These are phyloP conservation scores for Leishmania tarentolae DNA, from an alignment of 208 protist species.

Conservation along the genomic window DNA sequence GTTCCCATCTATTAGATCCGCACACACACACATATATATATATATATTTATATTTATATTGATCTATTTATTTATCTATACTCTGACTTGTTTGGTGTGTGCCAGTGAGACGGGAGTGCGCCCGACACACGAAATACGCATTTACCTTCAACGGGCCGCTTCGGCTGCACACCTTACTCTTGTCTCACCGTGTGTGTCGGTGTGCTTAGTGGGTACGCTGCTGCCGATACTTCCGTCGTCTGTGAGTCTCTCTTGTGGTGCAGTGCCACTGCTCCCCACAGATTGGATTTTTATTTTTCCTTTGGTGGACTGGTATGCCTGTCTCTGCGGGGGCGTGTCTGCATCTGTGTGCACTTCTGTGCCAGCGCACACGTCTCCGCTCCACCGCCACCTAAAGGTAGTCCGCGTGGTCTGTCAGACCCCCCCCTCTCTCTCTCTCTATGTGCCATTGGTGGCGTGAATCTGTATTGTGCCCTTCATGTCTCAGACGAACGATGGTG, in stretches of 20 bases:
- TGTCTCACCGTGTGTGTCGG: neutral
- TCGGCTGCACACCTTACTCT: neutral
- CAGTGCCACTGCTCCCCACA: neutral
- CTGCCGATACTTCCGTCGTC: neutral
- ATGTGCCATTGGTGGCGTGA: neutral
- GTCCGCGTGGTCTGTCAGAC: neutral
- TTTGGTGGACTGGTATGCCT: neutral
- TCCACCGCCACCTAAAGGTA: neutral
- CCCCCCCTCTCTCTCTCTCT: neutral
- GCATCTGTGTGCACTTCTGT: neutral
- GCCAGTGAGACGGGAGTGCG: neutral
- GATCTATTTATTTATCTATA: neutral
- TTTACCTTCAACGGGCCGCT: neutral
- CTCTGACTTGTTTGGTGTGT: neutral
- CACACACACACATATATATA: no score
- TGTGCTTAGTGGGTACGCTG: neutral
- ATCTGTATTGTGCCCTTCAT: slow-evolving; percentile 1
- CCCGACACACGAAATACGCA: no score
- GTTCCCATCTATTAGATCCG: neutral
- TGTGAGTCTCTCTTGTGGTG: neutral
- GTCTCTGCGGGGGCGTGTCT: slow-evolving; percentile 1
- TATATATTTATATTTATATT: neutral
- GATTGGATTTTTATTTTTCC: neutral
- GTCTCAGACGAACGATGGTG: slow-evolving; percentile 15
- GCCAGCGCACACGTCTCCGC: neutral